These are phyloP conservation scores for Prunus mongolica DNA, from an alignment of 306 rosid species.

Conservation along the genomic window DNA sequence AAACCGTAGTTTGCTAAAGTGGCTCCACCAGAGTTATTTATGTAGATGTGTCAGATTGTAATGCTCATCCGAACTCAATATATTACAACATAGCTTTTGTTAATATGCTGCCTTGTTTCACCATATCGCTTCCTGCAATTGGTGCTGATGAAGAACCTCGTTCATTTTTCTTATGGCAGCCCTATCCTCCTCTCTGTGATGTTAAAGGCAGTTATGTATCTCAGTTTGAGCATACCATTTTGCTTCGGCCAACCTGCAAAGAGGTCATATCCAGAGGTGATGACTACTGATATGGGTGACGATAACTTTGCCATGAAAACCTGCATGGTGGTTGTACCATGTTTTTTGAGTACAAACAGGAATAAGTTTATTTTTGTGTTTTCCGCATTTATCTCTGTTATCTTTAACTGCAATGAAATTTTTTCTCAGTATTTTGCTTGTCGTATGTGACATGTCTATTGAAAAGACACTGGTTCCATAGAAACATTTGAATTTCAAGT, in stretches of 20 bases:
- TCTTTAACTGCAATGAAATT: background rate
- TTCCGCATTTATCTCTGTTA: background rate
- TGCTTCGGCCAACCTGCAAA: slow-evolving; percentile 94
- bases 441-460: background rate
- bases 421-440: background rate
- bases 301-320: background rate
- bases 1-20: no score
- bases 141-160: slow-evolving; percentile 1
- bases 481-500: background rate
- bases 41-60: background rate
- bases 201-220: slow-evolving; percentile 90
- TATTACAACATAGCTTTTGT: background rate
- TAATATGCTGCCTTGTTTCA: background rate
- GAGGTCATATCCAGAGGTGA: slow-evolving; percentile 97
- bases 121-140: background rate
- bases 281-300: slow-evolving; percentile 48
- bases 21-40: background rate
- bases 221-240: slow-evolving; percentile 89
- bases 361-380: background rate
- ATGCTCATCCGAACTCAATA: background rate
- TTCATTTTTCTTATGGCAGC: slow-evolving; percentile 43
- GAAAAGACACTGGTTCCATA: background rate
- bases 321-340: background rate
- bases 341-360: background rate
- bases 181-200: slow-evolving; percentile 83